These are phyloP conservation scores for Chlorella sp. DNA, from an alignment of 139 green algal species.

Conservation along the genomic window DNA sequence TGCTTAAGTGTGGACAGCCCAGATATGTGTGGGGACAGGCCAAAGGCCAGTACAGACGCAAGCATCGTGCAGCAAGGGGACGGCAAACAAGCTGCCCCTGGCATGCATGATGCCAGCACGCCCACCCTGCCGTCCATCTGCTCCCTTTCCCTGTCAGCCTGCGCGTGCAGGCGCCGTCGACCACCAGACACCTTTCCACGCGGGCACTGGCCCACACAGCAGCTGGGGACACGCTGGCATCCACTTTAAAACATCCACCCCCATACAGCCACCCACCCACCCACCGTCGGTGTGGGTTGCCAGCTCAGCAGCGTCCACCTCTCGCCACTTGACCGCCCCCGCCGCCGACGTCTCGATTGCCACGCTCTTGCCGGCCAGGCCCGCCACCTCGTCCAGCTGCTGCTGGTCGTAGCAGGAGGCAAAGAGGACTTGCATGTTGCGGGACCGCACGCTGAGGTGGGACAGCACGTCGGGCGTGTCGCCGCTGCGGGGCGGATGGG, in stretches of 20 bases:
- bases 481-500: constrained; percentile 31
- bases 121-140: too few relatives aligned
- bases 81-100: background rate
- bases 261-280: background rate
- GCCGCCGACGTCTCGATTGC: constrained; percentile 76
- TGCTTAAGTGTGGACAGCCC: background rate
- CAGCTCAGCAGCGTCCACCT: constrained; percentile 36
- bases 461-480: constrained; percentile 92
- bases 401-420: constrained; percentile 71
- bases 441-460: constrained; percentile 89
- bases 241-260: too few relatives aligned
- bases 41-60: background rate
- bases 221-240: too few relatives aligned
- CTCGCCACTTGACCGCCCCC: constrained; percentile 79
- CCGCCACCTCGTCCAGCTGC: constrained; percentile 60
- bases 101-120: too few relatives aligned
- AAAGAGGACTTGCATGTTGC: constrained; percentile 87
- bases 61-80: background rate
- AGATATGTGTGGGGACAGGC: too few relatives aligned
- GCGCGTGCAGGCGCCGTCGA: too few relatives aligned
- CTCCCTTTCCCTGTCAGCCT: background rate
- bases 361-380: constrained; percentile 44
- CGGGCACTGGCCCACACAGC: too few relatives aligned
- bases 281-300: background rate
- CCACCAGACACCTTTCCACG: background rate